Base-by-base conservation (phyloP, 129 eudicot species). In the Pulicaria dysenterica region DNA sequence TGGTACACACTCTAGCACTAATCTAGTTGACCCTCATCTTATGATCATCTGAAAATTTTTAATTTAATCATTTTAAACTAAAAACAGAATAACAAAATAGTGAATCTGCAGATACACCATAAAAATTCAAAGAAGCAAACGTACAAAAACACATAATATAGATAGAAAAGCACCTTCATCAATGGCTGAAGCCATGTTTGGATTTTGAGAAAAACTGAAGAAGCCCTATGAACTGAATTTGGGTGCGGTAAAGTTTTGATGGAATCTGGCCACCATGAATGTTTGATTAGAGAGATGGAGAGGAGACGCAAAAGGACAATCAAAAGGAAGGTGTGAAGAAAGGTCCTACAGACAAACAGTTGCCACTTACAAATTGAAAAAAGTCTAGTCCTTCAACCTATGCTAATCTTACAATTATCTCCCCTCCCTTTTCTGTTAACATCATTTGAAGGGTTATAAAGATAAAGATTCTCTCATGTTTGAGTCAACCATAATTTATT, bases 121-220 rank as follows among this genome's bases (percentile, higher is more conserved):
- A 49, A 40, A 59, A 59, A 36, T 36, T 46, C 14, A 39, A 70
- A 61, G 44, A 77, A 40, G 16, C 8, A 67, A 16, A 76, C 8
- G 11, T 14, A 51, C 53, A 51, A 36, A 60, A 37, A 62, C 3
- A 10, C 13, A 14, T 6, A 7, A 53, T 3, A 40, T 54, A 50
- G 17, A 72, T 7, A 44, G 37, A 64, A 19, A 19, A 38, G 38
- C 56, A 82, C 87, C 83, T 78, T 81, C 79, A 49, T 57, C 69
- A 10, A 58, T 58, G 70, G 79, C 72, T 38, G 83, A 72, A 81
- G 76, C 65, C 88, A 84, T 84, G 73, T 8, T 69, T 47, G 58
- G 70, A 66, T 58, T 80, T 16, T 8, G 60, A 48, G 63, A 16
- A 24, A 38, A 40, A 70, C 1, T 16, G 66, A 24, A 60, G 7